Base-by-base conservation (phyloP, 192 early-diverging fungal genomes). In the Paraglomus brasilianum region DNA sequence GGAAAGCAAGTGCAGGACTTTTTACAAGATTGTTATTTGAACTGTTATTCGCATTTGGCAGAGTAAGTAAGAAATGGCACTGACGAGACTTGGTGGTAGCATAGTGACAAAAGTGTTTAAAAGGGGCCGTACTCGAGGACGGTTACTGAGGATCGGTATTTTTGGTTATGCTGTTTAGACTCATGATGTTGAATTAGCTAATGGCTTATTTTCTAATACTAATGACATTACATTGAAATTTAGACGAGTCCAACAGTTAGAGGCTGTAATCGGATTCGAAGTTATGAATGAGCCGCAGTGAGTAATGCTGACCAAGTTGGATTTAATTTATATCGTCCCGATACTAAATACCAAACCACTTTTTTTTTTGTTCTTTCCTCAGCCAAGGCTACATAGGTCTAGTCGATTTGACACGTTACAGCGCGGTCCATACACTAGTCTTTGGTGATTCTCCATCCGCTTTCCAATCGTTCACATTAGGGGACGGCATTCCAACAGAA, bases 351-450 rank as follows among this genome's bases (percentile, higher is more conserved):
- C 17, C 19, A 17, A 66, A 9, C 52, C 21, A 47, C 6, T 15
- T 38, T 19, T 51, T 40, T 30, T 56, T 36, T 67, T 72, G 48
- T 48, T 43, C 42, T 47, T 44, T 15, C 15, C 45, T 0, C 71
- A 81, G 80, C 53, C 88, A 77, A 45, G 92, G 92, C 9, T 94
- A 89, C 60, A 87, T 94, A 75, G 92, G 90, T 2, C 70, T 94
- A 5, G 21, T 75, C 7, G 79, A 74, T 19, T 56, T 92, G 8
- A 69, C 80, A 41, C 55, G 72, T 63, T 94, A 86, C 50, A 87
- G 92, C 76, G 84, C 84, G 10, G 77, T 81, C 50, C 76, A 76
- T 7, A 88, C 88, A 39, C 53, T 94, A 53, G 80, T 89, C 43
- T 88, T 88, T 81, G 91, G 89, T 8, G 78, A 89, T 58, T 80